phyloP scores from a whole-genome alignment of 345 rosid species.

The Lepidium aucheri region DNA sequence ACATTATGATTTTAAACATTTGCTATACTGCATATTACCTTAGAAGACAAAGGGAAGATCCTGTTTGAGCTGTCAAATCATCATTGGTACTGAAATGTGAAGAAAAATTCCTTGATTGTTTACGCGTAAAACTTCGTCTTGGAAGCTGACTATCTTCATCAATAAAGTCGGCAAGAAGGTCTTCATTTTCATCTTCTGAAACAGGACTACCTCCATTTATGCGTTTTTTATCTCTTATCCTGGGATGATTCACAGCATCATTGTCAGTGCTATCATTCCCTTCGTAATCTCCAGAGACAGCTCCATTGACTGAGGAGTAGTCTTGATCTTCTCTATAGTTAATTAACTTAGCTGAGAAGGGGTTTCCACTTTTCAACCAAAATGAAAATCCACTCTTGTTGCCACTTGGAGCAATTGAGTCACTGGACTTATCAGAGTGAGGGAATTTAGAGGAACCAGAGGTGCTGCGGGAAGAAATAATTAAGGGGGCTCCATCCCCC shows the following conservation, averaged over 20 bases:
- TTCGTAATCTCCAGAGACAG: conserved; percentile 37
- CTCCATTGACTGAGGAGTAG: conserved; percentile 39
- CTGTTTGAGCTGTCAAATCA: conserved; percentile 77
- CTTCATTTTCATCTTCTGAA: conserved; percentile 92
- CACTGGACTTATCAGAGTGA: conserved; percentile 40
- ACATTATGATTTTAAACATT: not conserved
- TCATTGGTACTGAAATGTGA: conserved; percentile 54
- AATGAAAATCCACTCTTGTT: conserved; percentile 66
- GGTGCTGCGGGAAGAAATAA: conserved; percentile 45
- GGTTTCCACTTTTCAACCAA: conserved; percentile 82
- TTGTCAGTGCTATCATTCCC: conserved; percentile 34
- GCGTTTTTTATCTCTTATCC: conserved; percentile 29
- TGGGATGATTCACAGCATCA: conserved; percentile 37
- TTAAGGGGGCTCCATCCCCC: conserved; percentile 92
- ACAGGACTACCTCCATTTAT: conserved; percentile 46
- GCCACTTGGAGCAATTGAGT: conserved; percentile 28
- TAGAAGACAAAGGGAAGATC: conserved; percentile 92
- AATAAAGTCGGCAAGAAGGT: conserved; percentile 91
- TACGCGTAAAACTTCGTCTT: conserved; percentile 66
- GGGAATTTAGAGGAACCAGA: conserved; percentile 37
- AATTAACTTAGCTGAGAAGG: conserved; percentile 57
- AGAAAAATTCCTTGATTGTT: conserved; percentile 30
- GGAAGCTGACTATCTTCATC: conserved; percentile 99
- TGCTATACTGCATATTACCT: conserved; percentile 42
- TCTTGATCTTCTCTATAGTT: conserved; percentile 38